A percentile compares a stretch with the other conserved stretches of the same genome.
These are phyloP conservation scores for Exsudoporus floridanus DNA, from an alignment of 1,284 basidiomycete genomes.

Conservation along the genomic window DNA sequence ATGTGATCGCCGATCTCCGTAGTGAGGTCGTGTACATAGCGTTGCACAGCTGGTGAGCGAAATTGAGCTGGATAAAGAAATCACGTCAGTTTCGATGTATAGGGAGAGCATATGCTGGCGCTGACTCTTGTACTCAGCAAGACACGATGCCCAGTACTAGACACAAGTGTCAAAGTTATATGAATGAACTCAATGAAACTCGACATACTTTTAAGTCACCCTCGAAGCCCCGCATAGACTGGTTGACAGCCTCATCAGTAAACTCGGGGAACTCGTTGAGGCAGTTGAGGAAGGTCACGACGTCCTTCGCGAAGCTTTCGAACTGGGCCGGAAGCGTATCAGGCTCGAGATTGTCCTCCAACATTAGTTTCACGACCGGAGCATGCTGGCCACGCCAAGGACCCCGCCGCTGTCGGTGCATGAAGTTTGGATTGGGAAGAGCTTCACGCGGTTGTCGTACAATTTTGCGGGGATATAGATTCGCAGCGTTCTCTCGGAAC, in stretches of 20 bases:
- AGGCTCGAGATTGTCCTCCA: conserved; percentile 35
- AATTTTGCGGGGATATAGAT: conserved; percentile 35
- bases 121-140: conserved; percentile 37
- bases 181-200: background rate
- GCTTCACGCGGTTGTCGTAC: conserved; percentile 33
- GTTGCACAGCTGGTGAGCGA: conserved; percentile 50
- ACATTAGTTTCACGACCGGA: conserved; percentile 27
- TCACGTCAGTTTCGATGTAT: conserved; percentile 13
- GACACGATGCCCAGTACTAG: conserved; percentile 38
- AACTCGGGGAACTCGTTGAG: conserved; percentile 60
- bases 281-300: conserved; percentile 51
- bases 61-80: conserved; percentile 45
- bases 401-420: conserved; percentile 35
- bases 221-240: conserved; percentile 50
- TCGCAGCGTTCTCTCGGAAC: conserved; percentile 38
- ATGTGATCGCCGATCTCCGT: conserved; percentile 55
- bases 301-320: conserved; percentile 46
- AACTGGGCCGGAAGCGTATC: conserved; percentile 40
- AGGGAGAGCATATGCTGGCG: background rate
- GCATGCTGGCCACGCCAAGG: conserved; percentile 35
- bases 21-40: conserved; percentile 54
- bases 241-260: conserved; percentile 53
- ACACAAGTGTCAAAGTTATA: conserved; percentile 14
- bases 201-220: conserved; percentile 48
- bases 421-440: conserved; percentile 37